Evolutionary conservation across 306 rosid genomes (phyloP).

Genomic region (Malus asiatica): DNA sequence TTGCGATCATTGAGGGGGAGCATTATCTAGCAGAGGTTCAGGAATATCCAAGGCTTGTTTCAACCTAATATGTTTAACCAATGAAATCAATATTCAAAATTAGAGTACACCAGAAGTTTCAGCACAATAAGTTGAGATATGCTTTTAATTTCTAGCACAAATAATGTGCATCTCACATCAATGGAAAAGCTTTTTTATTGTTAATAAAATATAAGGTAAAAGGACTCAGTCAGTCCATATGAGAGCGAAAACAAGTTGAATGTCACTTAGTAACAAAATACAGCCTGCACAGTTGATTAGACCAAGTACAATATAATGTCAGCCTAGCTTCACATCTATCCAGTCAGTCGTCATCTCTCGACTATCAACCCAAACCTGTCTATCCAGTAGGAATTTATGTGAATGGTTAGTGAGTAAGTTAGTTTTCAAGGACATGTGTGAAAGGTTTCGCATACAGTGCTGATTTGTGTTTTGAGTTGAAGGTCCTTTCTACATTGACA

Average conservation of each 20-base stretch:
- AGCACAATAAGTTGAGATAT: background rate
- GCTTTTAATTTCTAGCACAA: background rate
- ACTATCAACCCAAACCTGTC: too few species aligned
- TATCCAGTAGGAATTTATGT: too few species aligned
- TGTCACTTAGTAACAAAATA: constrained; percentile 93
- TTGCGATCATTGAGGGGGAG: constrained; percentile 19
- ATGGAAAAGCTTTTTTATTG: constrained; percentile 1
- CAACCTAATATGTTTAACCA: constrained; percentile 47
- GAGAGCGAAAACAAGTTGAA: constrained; percentile 69
- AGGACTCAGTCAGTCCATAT: constrained; percentile 69
- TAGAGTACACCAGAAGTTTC: background rate
- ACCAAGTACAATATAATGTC: constrained; percentile 17
- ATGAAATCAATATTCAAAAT: constrained; percentile 27
- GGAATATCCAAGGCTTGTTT: constrained; percentile 68
- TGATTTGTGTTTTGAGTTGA: too few species aligned
- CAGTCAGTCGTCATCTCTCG: too few species aligned
- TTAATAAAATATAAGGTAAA: constrained; percentile 8
- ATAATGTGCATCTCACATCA: background rate
- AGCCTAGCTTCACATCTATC: background rate
- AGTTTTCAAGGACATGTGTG: too few species aligned
- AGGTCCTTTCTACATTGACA: too few species aligned
- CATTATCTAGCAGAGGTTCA: constrained; percentile 12
- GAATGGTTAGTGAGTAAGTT: too few species aligned
- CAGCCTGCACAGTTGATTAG: constrained; percentile 53
- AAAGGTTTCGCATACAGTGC: too few species aligned